Percentiles rank a stretch among this genome's conserved stretches.
phyloP scores from a whole-genome alignment of 108 stramenopile species.

The Skeletonema marinoi region DNA sequence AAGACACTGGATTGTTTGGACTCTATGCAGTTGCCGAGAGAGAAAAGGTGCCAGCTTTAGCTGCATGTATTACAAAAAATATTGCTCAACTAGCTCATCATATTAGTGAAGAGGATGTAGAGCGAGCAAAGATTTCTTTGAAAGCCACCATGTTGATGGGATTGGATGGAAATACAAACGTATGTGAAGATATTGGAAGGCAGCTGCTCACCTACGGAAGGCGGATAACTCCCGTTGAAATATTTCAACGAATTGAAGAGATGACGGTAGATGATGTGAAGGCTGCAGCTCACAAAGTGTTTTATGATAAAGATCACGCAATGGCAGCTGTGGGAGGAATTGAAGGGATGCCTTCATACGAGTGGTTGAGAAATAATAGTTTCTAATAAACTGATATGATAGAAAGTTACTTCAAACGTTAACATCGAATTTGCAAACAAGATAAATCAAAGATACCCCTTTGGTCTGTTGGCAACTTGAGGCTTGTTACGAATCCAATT shows the following conservation, averaged over 20 bases:
- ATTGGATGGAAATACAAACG: constrained; percentile 94
- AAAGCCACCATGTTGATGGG: constrained; percentile 98
- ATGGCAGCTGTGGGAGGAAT: constrained; percentile 97
- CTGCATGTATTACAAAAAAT: constrained; percentile 87
- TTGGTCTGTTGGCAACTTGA: no score
- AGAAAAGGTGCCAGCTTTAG: constrained; percentile 88
- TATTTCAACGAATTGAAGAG: constrained; percentile 96
- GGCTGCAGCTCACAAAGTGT: constrained; percentile 90
- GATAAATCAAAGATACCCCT: no score
- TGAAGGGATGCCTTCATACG: constrained; percentile 95
- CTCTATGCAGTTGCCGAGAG: constrained; percentile 94
- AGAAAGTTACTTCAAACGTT: not conserved
- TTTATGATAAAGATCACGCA: constrained; percentile 98
- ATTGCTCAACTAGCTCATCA: constrained; percentile 91
- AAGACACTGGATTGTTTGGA: constrained; percentile 99
- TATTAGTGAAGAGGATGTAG: constrained; percentile 91
- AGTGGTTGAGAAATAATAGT: constrained; percentile 84
- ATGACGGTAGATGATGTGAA: constrained; percentile 89
- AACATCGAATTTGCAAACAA: no score
- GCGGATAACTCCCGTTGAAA: constrained; percentile 97
- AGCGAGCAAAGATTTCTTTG: constrained; percentile 94
- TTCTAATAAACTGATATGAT: constrained; percentile 46
- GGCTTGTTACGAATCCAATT: no score
- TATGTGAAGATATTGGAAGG: constrained; percentile 99
- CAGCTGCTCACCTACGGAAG: constrained; percentile 98